Evolutionary conservation across 176 grass and related monocot genomes (phyloP).

Genomic region (Rhynchospora tenuis): DNA sequence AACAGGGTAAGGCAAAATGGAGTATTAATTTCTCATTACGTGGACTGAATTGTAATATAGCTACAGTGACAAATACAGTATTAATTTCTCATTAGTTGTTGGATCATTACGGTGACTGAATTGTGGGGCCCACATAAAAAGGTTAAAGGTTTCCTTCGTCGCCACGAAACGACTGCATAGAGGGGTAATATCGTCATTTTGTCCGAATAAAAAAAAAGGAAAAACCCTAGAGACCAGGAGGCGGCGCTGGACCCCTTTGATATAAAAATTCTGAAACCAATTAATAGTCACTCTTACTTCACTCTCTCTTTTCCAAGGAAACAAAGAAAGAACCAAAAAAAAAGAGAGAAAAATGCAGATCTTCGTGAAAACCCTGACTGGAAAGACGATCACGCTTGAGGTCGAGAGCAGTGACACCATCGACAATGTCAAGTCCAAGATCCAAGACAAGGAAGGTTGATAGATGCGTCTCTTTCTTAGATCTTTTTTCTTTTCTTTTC

Average conservation of each 20-base stretch:
- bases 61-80: too few relatives aligned
- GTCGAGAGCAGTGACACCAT: constrained; percentile 88
- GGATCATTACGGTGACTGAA: not conserved
- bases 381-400: constrained; percentile 82
- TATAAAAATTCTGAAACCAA: not conserved
- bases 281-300: not conserved
- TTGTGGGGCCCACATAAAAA: not conserved
- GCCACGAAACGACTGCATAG: not conserved
- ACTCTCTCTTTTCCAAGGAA: not conserved
- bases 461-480: not conserved
- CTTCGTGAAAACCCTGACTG: constrained; percentile 79
- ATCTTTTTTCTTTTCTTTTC: not conserved
- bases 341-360: constrained; percentile 22
- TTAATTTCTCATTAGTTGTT: not conserved
- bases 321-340: not conserved
- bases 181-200: not conserved
- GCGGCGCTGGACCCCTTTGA: not conserved
- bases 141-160: not conserved
- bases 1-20: too few relatives aligned
- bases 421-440: constrained; percentile 72
- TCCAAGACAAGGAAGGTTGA: constrained; percentile 50
- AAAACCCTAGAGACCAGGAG: not conserved
- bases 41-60: too few relatives aligned
- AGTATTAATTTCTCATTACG: too few relatives aligned
- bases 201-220: not conserved